These are phyloP conservation scores for Geotrichum histeridarum DNA, from an alignment of 1,139 yeast genomes.

Conservation along the genomic window DNA sequence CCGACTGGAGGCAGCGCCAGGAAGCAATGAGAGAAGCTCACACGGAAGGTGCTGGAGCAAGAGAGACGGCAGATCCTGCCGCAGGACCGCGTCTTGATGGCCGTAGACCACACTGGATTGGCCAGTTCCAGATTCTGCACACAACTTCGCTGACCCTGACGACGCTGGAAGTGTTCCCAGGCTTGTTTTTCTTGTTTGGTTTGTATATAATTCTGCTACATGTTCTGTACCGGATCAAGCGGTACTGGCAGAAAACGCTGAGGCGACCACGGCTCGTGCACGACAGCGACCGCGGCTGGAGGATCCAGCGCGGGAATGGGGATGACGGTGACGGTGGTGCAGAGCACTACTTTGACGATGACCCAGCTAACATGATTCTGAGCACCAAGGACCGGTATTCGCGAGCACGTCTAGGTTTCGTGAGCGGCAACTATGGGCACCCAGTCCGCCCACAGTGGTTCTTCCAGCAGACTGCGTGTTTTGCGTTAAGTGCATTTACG, in stretches of 20 bases:
- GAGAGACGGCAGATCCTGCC: not conserved
- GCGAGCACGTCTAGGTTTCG: slow-evolving; percentile 14
- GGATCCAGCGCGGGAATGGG: slow-evolving; percentile 2
- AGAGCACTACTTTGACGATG: not conserved
- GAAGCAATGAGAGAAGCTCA: not conserved
- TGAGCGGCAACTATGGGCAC: slow-evolving; percentile 18
- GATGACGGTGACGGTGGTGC: not conserved
- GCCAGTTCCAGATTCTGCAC: not conserved
- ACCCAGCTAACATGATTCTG: not conserved
- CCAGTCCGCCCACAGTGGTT: slow-evolving; percentile 15
- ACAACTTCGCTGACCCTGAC: slow-evolving; percentile 14
- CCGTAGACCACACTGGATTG: not conserved
- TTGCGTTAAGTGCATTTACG: slow-evolving; percentile 5
- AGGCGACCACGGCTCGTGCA: slow-evolving; percentile 5
- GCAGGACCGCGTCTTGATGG: not conserved
- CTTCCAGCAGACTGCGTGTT: slow-evolving; percentile 15
- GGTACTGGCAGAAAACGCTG: slow-evolving; percentile 4
- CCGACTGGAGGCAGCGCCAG: not conserved
- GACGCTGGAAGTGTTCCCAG: slow-evolving; percentile 16
- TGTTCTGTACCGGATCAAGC: slow-evolving; percentile 6
- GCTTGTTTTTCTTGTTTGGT: slow-evolving; percentile 14
- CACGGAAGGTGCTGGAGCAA: not conserved
- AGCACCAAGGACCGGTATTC: not conserved
- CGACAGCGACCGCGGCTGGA: slow-evolving; percentile 2
- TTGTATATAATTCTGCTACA: slow-evolving; percentile 12